Conservation (phyloP, 345 rosid species). For the Citrus unshiu region DNA sequence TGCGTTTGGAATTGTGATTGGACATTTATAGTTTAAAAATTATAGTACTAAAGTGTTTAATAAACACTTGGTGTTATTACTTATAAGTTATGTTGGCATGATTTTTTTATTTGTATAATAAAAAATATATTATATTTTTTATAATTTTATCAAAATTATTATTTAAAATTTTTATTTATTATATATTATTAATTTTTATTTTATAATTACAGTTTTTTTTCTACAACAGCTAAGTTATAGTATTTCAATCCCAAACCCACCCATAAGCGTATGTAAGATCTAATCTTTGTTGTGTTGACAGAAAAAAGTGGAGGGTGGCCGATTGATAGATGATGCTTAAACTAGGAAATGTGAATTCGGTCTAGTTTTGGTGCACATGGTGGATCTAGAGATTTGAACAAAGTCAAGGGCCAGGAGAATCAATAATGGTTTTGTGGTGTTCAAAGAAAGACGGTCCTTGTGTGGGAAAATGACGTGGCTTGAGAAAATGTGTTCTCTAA, state of each 20-base stretch:
- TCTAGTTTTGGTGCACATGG: not conserved
- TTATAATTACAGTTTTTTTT: too few relatives aligned
- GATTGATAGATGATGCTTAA: not conserved
- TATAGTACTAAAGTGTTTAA: fast-evolving
- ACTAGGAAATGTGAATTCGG: not conserved
- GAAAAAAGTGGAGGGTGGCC: not conserved
- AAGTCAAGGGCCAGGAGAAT: not conserved
- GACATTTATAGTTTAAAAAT: fast-evolving
- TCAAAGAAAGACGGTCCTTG: conserved; percentile 8
- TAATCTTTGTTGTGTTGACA: not conserved
- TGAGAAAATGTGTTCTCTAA: not conserved
- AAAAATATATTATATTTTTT: too few relatives aligned
- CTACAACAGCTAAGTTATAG: fast-evolving
- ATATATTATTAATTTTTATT: too few relatives aligned
- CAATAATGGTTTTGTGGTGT: conserved; percentile 21
- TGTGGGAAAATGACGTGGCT: conserved; percentile 11
- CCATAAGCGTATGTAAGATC: too few relatives aligned
- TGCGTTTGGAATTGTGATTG: fast-evolving
- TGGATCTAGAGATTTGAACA: not conserved
- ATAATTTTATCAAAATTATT: too few relatives aligned
- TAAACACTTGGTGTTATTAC: fast-evolving
- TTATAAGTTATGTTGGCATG: too few relatives aligned
- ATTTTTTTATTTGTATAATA: too few relatives aligned
- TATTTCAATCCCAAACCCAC: too few relatives aligned
- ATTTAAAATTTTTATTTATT: too few relatives aligned